Evolutionary conservation across 2,329 filamentous ascomycete species (phyloP).

Genomic region (Didymella pomorum): DNA sequence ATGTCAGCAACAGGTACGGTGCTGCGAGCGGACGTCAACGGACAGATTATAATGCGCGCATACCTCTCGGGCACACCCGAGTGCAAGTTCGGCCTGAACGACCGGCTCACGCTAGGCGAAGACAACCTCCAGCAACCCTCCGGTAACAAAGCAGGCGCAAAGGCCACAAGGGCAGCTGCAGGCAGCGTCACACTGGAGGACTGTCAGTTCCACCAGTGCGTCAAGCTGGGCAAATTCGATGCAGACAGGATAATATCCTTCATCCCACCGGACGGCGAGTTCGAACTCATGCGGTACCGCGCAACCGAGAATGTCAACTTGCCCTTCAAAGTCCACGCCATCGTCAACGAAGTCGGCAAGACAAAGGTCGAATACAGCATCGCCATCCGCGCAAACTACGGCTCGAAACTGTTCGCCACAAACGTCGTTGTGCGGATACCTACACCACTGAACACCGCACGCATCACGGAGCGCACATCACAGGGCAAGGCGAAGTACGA

Average conservation of each 20-base stretch:
- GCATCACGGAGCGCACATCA: conserved; percentile 89
- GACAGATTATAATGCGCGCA: conserved; percentile 98
- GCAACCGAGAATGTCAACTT: conserved; percentile 98
- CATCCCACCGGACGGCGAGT: conserved; percentile 95
- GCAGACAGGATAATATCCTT: conserved; percentile 96
- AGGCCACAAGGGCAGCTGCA: conserved; percentile 93
- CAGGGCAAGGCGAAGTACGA: conserved; percentile 99
- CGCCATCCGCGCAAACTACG: conserved; percentile 95
- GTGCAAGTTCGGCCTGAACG: conserved; percentile 98
- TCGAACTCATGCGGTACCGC: conserved; percentile 98
- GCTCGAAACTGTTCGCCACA: conserved; percentile 93
- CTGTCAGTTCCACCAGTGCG: conserved; percentile 98
- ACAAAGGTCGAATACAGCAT: conserved; percentile 99
- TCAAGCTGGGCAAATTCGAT: conserved; percentile 96
- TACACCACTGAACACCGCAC: conserved; percentile 94
- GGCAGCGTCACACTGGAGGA: conserved; percentile 96
- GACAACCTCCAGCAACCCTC: conserved; percentile 65
- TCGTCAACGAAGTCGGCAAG: conserved; percentile 96
- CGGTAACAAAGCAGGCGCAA: conserved; percentile 81
- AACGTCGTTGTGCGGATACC: conserved; percentile 95
- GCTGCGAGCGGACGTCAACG: conserved; percentile 92
- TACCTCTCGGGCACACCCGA: conserved; percentile 96
- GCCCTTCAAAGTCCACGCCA: conserved; percentile 98
- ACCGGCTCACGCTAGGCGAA: conserved; percentile 86
- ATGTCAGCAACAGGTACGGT: conserved; percentile 99